phyloP scores from a whole-genome alignment of 768 basidiomycete species.

The Suillus hirtellus region DNA sequence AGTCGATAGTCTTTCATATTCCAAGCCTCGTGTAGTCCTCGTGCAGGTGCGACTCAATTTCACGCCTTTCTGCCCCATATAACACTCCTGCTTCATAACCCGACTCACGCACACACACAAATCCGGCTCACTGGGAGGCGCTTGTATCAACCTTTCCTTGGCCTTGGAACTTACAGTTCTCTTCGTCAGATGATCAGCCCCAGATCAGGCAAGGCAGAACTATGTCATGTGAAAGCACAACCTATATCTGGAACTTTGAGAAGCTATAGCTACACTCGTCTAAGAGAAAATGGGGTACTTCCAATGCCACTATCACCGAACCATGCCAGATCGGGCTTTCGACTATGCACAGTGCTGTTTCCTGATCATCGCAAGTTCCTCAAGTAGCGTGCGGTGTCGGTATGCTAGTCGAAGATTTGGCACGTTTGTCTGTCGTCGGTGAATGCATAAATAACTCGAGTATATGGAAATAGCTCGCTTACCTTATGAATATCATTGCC shows the following conservation, averaged over 20 bases:
- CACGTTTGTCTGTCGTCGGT: constrained; percentile 80
- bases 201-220: not conserved
- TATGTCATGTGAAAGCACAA: not conserved
- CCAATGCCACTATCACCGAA: not conserved
- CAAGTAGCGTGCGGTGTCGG: constrained; percentile 84
- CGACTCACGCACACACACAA: not conserved
- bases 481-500: constrained; percentile 98
- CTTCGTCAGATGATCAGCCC: not conserved
- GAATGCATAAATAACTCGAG: constrained; percentile 9
- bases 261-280: not conserved
- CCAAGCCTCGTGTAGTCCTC: too few relatives aligned
- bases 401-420: constrained; percentile 90
- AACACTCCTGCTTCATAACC: not conserved
- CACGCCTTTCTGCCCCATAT: too few relatives aligned
- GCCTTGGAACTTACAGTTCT: not conserved
- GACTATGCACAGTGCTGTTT: constrained; percentile 22
- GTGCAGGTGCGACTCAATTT: too few relatives aligned
- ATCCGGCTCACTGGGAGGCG: not conserved
- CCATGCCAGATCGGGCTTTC: not conserved
- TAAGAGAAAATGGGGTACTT: not conserved
- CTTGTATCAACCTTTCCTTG: not conserved
- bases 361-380: constrained; percentile 76
- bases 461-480: constrained; percentile 13
- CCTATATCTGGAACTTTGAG: not conserved
- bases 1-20: too few relatives aligned